phyloP scores from a whole-genome alignment of 352 stramenopile genomes.

The Phytophthora nicotianae region DNA sequence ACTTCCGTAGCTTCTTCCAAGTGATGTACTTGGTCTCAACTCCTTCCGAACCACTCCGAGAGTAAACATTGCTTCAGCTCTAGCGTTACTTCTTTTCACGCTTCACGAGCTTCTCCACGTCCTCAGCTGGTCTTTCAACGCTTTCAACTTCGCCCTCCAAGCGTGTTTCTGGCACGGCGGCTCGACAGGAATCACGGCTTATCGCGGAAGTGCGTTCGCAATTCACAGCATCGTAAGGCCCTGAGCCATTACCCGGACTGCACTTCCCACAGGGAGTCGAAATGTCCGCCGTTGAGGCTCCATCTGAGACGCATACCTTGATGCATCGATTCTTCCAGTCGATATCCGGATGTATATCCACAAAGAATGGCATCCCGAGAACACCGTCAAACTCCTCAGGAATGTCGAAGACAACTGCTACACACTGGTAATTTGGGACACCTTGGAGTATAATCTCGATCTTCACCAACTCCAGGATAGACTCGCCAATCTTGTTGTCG shows the following conservation, averaged over 20 bases:
- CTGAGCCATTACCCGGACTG: slow-evolving; percentile 11
- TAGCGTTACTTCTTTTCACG: too few species aligned
- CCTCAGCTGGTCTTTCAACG: not conserved
- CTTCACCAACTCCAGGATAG: slow-evolving; percentile 9
- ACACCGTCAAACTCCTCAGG: not conserved
- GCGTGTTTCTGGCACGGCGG: not conserved
- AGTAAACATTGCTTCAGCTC: too few species aligned
- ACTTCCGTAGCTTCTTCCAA: slow-evolving; percentile 24
- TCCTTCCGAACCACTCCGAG: too few species aligned
- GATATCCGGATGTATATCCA: not conserved
- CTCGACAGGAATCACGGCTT: slow-evolving; percentile 20
- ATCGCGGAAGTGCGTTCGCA: slow-evolving; percentile 7
- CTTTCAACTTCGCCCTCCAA: slow-evolving; percentile 1
- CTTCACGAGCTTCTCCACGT: too few species aligned
- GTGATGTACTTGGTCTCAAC: slow-evolving; percentile 27
- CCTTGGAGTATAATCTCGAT: too few species aligned
- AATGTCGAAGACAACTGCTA: not conserved
- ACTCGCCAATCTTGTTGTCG: slow-evolving; percentile 10
- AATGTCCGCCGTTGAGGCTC: not conserved
- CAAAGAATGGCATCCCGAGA: not conserved
- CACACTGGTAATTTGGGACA: slow-evolving; percentile 3
- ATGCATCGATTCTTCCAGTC: not conserved
- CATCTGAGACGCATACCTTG: slow-evolving; percentile 2
- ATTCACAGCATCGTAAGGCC: slow-evolving; percentile 7
- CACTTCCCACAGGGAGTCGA: slow-evolving; percentile 10